Evolutionary conservation across 2,329 filamentous ascomycete species (phyloP).

Genomic region (Trematosphaeria pertusa): DNA sequence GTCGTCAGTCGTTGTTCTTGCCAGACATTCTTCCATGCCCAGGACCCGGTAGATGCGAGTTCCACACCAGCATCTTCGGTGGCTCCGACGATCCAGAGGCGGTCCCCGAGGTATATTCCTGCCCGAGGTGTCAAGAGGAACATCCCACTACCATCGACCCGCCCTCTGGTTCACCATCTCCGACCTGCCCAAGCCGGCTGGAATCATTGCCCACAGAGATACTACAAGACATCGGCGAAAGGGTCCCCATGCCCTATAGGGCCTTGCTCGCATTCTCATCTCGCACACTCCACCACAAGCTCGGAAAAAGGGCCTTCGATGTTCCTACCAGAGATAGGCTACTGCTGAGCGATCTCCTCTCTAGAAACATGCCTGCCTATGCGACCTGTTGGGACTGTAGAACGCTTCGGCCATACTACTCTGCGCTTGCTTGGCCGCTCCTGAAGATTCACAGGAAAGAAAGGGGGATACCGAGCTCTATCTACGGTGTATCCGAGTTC

Average conservation of each 20-base stretch:
- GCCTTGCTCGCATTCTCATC: constrained; percentile 7
- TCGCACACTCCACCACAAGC: constrained; percentile 2
- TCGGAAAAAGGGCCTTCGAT: too few species aligned
- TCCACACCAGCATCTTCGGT: constrained; percentile 12
- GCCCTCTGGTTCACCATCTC: not conserved
- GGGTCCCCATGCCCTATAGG: not conserved
- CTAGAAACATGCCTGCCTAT: constrained; percentile 6
- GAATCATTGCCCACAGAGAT: constrained; percentile 14
- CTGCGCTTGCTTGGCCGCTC: constrained; percentile 9
- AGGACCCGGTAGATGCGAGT: constrained; percentile 8
- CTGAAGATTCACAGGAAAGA: constrained; percentile 2
- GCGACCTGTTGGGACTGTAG: constrained; percentile 3
- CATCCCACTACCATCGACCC: constrained; percentile 10
- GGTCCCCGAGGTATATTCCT: constrained; percentile 8
- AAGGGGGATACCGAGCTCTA: not conserved
- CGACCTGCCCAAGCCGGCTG: constrained; percentile 2
- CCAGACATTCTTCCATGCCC: constrained; percentile 15
- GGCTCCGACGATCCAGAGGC: not conserved
- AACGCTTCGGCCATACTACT: constrained; percentile 5
- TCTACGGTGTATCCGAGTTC: constrained; percentile 8
- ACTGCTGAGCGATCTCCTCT: not conserved
- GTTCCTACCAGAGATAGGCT: too few species aligned
- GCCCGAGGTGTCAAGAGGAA: constrained; percentile 7
- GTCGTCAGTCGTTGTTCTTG: too few species aligned
- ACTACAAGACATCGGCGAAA: constrained; percentile 5